phyloP scores from a whole-genome alignment of 805 yeast species.

The Ogataea pini region DNA sequence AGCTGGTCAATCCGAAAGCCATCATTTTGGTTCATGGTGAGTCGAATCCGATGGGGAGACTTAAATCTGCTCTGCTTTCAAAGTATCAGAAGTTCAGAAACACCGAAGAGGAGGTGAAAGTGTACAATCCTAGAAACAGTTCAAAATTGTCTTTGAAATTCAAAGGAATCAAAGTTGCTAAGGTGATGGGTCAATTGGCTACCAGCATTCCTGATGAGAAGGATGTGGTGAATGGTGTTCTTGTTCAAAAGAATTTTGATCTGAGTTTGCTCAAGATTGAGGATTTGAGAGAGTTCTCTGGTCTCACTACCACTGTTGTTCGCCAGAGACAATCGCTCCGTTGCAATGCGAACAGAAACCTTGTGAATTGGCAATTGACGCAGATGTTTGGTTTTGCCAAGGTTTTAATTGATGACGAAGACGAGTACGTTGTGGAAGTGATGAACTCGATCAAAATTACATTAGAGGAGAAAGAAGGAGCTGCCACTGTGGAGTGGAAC shows the following conservation, averaged over 20 bases:
- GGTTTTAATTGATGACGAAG: constrained; percentile 54
- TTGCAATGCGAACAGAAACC: constrained; percentile 77
- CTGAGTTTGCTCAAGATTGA: constrained; percentile 77
- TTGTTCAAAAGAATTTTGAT: constrained; percentile 90
- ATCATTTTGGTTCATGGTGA: constrained; percentile 97
- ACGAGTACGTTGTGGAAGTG: constrained; percentile 52
- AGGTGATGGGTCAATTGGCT: constrained; percentile 58
- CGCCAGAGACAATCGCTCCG: constrained; percentile 78
- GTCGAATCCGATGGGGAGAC: constrained; percentile 96
- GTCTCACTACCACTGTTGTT: constrained; percentile 79
- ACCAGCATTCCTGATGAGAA: constrained; percentile 42
- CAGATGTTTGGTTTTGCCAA: constrained; percentile 93
- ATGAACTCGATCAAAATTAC: constrained; percentile 64
- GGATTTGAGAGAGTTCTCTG: constrained; percentile 87
- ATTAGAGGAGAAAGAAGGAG: constrained; percentile 42
- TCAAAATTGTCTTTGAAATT: constrained; percentile 74
- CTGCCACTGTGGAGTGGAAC: constrained; percentile 82
- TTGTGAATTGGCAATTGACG: constrained; percentile 84
- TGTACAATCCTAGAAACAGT: constrained; percentile 91
- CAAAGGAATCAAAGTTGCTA: constrained; percentile 82
- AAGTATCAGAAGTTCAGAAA: constrained; percentile 80
- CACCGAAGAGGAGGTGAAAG: constrained; percentile 86
- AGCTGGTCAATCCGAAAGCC: constrained; percentile 77
- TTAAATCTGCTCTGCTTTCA: constrained; percentile 87
- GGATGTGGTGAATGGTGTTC: constrained; percentile 68